Evolutionary conservation across 1,284 basidiomycete genomes (phyloP), one percentile per base, ranked within the genome.

Genomic region (Leccinum griseonigrum): DNA sequence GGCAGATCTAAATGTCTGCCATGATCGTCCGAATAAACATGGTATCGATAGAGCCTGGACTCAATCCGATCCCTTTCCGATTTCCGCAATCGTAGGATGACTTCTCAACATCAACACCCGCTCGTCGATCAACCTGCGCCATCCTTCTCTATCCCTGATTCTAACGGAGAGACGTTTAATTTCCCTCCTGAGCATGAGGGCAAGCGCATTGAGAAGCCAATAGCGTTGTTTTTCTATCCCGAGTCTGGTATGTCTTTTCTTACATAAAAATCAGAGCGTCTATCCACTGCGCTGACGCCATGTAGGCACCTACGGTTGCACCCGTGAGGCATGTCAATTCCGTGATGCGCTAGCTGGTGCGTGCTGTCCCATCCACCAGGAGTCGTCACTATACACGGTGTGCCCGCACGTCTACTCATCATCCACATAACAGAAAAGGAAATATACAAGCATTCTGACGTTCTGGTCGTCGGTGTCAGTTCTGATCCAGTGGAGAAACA

Each of bases 161-260:
- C 78, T 6, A 78, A 83, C 54, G 86, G 83, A 13, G 71, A 81
- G 57, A 69, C 75, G 9, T 86, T 79, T 68, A 79, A 76, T 22
- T 75, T 88, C 58, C 79, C 75, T 36, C 83, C 83, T 3, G 81
- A 79, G 22, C 72, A 72, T 18, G 76, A 75, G 48, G 81, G 77
- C 59, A 70, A 76, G 61, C 84, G 69, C 32, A 71, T 76, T 50
- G 79, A 76, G 63, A 76, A 78, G 61, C 86, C 86, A 1, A 82
- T 83, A 26, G 88, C 83, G 5, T 64, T 93, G 53, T 92, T 93
- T 79, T 93, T 94, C 77, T 90, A 87, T 65, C 88, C 88, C 18
- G 80, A 83, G 68, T 83, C 88, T 52, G 85, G 82, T 80, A 67
- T 60, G 57, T 14, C 28, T 53, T 50, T 26, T 51, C 16, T 51